Evolutionary conservation across 305 asterid genomes (phyloP).

Genomic region (Fraxinus greggii): DNA sequence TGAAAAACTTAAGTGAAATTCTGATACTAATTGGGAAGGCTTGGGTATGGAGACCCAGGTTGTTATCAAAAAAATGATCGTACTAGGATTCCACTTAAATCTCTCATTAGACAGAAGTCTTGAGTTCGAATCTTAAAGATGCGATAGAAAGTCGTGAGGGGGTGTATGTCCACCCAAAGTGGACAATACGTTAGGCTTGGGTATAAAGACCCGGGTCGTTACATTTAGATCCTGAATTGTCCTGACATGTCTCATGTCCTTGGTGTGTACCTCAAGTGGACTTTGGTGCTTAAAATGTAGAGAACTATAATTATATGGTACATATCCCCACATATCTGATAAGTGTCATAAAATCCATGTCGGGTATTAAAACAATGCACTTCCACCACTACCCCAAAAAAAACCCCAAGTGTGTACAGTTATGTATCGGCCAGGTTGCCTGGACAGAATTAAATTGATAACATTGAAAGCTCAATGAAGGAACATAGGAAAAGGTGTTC

Average conservation of each 20-base stretch:
- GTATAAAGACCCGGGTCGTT: too few relatives aligned
- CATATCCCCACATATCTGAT: conserved; percentile 1
- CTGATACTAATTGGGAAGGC: too few relatives aligned
- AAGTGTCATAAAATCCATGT: not conserved
- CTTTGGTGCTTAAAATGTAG: not conserved
- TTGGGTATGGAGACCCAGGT: too few relatives aligned
- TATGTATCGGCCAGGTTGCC: not conserved
- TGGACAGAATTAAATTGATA: not conserved
- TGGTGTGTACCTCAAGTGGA: not conserved
- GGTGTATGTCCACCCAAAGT: too few relatives aligned
- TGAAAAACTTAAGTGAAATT: too few relatives aligned
- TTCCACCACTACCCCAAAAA: not conserved
- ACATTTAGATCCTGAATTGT: not conserved
- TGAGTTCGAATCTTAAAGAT: too few relatives aligned
- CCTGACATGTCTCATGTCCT: conserved; percentile 1
- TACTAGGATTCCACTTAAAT: too few relatives aligned
- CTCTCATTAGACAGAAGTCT: too few relatives aligned
- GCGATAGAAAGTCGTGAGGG: too few relatives aligned
- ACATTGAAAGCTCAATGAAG: conserved; percentile 4
- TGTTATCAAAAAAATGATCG: too few relatives aligned
- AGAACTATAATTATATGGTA: not conserved
- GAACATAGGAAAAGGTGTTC: conserved; percentile 16
- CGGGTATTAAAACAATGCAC: not conserved
- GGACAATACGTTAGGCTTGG: too few relatives aligned
- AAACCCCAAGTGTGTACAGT: not conserved